These are phyloP conservation scores for Leishmania braziliensis DNA, from an alignment of 208 protist species.

Conservation along the genomic window DNA sequence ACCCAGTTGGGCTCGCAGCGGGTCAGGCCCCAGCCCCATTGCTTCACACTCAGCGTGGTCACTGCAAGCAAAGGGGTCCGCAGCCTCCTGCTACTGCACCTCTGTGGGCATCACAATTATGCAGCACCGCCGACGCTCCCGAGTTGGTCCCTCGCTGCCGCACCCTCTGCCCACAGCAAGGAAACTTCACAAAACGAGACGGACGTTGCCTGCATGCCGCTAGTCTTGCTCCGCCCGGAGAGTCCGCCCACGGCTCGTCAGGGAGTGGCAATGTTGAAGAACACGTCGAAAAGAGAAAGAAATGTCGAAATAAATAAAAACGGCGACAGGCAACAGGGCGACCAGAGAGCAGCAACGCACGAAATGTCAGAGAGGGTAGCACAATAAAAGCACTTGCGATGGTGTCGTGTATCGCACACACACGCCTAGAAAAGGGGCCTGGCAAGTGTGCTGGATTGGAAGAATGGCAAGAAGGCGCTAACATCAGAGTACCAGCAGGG, in stretches of 20 bases:
- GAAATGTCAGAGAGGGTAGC: too few relatives aligned
- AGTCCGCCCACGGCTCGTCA: not conserved
- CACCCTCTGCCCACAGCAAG: not conserved
- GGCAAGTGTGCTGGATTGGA: not conserved
- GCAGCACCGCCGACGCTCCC: not conserved
- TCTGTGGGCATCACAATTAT: not conserved
- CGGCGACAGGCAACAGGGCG: too few relatives aligned
- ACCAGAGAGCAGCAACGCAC: too few relatives aligned
- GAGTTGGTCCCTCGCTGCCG: not conserved
- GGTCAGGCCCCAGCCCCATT: not conserved
- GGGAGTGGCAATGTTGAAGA: not conserved
- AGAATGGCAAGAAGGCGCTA: not conserved
- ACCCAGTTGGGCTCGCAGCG: not conserved
- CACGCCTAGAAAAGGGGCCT: too few relatives aligned
- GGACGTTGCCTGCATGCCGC: not conserved
- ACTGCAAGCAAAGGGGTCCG: not conserved
- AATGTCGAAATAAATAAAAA: not conserved
- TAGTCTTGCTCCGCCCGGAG: not conserved
- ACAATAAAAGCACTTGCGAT: too few relatives aligned
- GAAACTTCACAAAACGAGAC: not conserved
- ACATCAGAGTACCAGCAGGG: not conserved
- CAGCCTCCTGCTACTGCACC: not conserved
- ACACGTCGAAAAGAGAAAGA: not conserved
- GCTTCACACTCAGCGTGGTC: not conserved
- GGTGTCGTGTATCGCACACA: too few relatives aligned